Evolutionary conservation across 768 basidiomycete genomes (phyloP).

Genomic region (Podaxis sp.): DNA sequence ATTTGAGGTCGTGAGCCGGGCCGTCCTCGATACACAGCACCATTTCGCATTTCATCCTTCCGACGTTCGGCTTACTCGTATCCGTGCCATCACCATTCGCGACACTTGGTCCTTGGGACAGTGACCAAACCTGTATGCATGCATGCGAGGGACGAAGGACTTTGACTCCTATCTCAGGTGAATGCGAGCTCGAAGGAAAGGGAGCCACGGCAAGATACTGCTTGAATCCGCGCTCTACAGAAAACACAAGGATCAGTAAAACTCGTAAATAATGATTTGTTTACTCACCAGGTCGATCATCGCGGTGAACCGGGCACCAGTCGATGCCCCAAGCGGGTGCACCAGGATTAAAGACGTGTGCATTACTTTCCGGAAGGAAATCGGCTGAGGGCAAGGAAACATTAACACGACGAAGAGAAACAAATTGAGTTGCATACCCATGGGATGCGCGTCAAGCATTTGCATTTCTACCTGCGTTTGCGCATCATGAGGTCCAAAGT

Average conservation of each 20-base stretch:
- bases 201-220: conserved; percentile 88
- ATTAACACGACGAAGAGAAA: conserved; percentile 2
- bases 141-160: conserved; percentile 52
- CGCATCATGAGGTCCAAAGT: conserved; percentile 59
- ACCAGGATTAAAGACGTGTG: conserved; percentile 82
- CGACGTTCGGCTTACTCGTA: conserved; percentile 21
- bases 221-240: conserved; percentile 48
- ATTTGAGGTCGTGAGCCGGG: conserved; percentile 77
- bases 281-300: conserved; percentile 51
- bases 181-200: conserved; percentile 61
- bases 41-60: conserved; percentile 74
- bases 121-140: conserved; percentile 87
- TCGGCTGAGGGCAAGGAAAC: conserved; percentile 43
- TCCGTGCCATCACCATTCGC: conserved; percentile 10
- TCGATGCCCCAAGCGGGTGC: conserved; percentile 89
- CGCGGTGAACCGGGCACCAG: conserved; percentile 83
- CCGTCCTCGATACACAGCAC: conserved; percentile 84
- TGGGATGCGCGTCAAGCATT: conserved; percentile 55
- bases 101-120: conserved; percentile 20
- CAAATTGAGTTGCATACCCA: conserved; percentile 43
- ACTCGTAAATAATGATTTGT: background rate
- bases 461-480: conserved; percentile 49
- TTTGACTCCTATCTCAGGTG: conserved; percentile 65
- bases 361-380: conserved; percentile 53
- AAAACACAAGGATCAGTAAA: background rate